Evolutionary conservation across 164 flowering plant genomes (phyloP).

Genomic region (Protea cynaroides): DNA sequence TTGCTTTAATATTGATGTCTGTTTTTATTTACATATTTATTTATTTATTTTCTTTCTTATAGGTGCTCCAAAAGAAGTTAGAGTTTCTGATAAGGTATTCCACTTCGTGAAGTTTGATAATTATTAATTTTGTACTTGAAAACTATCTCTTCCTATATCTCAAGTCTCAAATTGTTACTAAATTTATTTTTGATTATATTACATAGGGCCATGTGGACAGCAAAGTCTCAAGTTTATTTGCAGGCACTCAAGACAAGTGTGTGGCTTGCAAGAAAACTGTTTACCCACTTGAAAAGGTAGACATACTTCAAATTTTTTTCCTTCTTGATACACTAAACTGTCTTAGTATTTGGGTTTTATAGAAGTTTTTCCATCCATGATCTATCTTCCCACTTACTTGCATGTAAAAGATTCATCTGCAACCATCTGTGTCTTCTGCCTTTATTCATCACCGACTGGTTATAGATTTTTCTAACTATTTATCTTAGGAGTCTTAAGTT

Average conservation of each 20-base stretch:
- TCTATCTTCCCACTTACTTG: background rate
- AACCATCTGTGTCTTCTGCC: background rate
- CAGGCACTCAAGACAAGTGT: slow-evolving; percentile 91
- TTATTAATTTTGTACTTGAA: background rate
- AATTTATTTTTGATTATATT: slow-evolving; percentile 1
- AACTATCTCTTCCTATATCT: background rate
- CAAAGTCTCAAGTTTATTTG: slow-evolving; percentile 73
- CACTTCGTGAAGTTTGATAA: background rate
- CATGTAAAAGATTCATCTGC: too few relatives aligned
- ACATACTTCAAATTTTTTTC: too few relatives aligned
- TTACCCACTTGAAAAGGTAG: slow-evolving; percentile 75
- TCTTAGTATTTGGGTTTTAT: too few relatives aligned
- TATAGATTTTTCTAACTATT: too few relatives aligned
- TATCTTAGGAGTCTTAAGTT: too few relatives aligned
- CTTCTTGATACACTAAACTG: too few relatives aligned
- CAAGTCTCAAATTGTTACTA: too few relatives aligned
- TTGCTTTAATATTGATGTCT: background rate
- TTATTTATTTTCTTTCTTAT: slow-evolving; percentile 4
- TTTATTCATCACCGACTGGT: too few relatives aligned
- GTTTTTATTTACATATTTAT: too few relatives aligned
- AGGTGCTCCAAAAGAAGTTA: slow-evolving; percentile 62
- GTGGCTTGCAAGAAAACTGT: slow-evolving; percentile 91
- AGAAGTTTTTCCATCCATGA: background rate
- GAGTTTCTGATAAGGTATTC: slow-evolving; percentile 57
- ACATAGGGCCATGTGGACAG: slow-evolving; percentile 43